Base-by-base conservation (phyloP, 768 basidiomycete species). In the Lactarius sp. region DNA sequence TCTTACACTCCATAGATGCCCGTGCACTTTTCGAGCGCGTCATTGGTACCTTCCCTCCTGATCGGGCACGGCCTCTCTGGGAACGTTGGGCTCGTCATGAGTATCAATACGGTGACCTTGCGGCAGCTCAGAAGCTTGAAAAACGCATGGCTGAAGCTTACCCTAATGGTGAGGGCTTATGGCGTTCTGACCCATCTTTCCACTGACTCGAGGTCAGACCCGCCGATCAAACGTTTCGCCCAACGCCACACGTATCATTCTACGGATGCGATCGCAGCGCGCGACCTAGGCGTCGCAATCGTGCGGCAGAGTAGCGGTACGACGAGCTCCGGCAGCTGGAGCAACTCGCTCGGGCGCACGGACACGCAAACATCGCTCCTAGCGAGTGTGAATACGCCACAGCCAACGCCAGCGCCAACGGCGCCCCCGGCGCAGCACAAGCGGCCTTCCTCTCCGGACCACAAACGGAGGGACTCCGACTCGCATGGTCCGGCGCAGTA, bases 41-140 rank as follows among this genome's bases (percentile, higher is more conserved):
- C 7, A 89, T 96, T 31, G 74, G 80, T 16, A 87, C 82, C 4
- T 93, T 97, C 73, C 75, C 87, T 12, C 77, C 90, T 8, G 90
- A 92, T 51, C 83, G 85, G 47, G 92, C 92, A 16, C 80, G 90
- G 41, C 87, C 90, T 0, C 80, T 98, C 18, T 99, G 95, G 95
- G 94, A 97, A 71, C 84, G 92, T 50, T 98, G 95, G 97, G 87
- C 94, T 4, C 81, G 88, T 60, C 96, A 96, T 76, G 93, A 97
- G 74, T 98, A 94, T 75, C 88, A 92, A 70, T 98, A 90, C 70
- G 93, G 93, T n/a, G 93, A 95, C 74, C 78, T 95, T 41, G 86
- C 90, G 49, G 88, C 91, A 1, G 84, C 91, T 2, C 85, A 90
- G 68, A 92, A 95, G 74, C 83, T 98, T 52, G 94, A 97, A 74